A percentile compares a stretch with the other conserved stretches of the same genome.
Evolutionary conservation across 2,329 filamentous ascomycete genomes (phyloP).

Genomic region (Alternaria sp.): DNA sequence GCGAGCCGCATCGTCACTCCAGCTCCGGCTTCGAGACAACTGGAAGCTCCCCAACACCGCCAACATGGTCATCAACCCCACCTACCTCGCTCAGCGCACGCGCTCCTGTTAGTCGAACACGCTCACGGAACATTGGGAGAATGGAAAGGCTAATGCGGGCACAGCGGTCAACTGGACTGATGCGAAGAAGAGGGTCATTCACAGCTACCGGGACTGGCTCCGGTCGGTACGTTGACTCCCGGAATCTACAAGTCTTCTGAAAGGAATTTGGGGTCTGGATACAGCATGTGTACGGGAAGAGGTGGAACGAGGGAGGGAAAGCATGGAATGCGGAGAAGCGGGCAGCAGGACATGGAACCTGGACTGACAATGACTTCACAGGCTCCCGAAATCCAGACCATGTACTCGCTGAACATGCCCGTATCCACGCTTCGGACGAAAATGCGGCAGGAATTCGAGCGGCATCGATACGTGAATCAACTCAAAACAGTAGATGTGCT

Average conservation of each 20-base stretch:
- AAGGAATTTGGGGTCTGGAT: not conserved
- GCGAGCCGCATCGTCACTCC: slow-evolving; percentile 41
- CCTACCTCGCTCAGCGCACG: slow-evolving; percentile 74
- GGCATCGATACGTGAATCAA: slow-evolving; percentile 91
- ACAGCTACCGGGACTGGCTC: slow-evolving; percentile 94
- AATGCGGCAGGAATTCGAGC: slow-evolving; percentile 95
- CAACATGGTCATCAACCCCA: slow-evolving; percentile 84
- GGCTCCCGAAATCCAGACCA: slow-evolving; percentile 95
- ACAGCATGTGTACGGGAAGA: not conserved
- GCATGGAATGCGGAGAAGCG: not conserved
- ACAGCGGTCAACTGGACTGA: slow-evolving; percentile 87
- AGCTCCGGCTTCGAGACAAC: slow-evolving; percentile 23
- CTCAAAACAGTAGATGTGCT: slow-evolving; percentile 87
- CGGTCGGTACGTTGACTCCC: slow-evolving; percentile 75
- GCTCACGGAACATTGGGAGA: slow-evolving; percentile 19
- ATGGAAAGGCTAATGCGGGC: slow-evolving; percentile 24
- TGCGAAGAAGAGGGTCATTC: slow-evolving; percentile 84
- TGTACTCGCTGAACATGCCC: slow-evolving; percentile 93
- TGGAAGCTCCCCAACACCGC: slow-evolving; percentile 36
- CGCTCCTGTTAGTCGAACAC: slow-evolving; percentile 55
- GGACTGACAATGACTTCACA: slow-evolving; percentile 50
- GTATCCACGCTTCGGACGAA: slow-evolving; percentile 88
- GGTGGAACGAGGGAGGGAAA: not conserved
- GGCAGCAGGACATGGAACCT: not conserved
- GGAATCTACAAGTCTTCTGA: too few relatives aligned